These are phyloP conservation scores for Mortierella sp. DNA, from an alignment of 371 early-diverging fungal genomes.

Conservation along the genomic window DNA sequence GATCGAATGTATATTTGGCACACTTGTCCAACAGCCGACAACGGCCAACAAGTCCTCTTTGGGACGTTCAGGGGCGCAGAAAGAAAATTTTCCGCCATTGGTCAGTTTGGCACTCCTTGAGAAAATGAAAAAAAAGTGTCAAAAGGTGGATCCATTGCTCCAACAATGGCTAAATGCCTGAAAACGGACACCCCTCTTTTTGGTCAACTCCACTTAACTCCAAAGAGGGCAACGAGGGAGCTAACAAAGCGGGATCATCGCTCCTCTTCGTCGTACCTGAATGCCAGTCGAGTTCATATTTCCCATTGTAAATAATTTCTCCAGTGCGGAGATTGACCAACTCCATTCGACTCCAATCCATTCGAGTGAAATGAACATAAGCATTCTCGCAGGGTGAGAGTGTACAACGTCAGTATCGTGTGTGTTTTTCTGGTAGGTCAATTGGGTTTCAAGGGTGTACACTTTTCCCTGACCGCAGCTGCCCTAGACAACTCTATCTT, in stretches of 20 bases:
- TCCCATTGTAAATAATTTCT: not conserved
- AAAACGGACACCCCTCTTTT: not conserved
- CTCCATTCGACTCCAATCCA: not conserved
- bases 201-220: not conserved
- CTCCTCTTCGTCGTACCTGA: too few species aligned
- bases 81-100: not conserved
- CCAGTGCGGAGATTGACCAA: not conserved
- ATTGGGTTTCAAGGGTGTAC: not conserved
- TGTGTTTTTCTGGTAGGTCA: not conserved
- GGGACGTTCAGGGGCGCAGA: not conserved
- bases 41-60: not conserved
- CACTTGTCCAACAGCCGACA: not conserved
- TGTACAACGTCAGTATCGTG: not conserved
- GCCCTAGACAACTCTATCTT: not conserved
- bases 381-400: too few species aligned
- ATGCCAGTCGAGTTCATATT: not conserved
- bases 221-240: not conserved
- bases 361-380: not conserved
- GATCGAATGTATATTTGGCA: not conserved
- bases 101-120: not conserved
- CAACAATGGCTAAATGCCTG: not conserved
- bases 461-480: not conserved
- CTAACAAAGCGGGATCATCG: not conserved
- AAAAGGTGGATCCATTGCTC: not conserved
- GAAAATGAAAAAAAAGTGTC: not conserved